These are phyloP conservation scores for Lentinula boryana DNA, from an alignment of 768 basidiomycete genomes.

Conservation along the genomic window DNA sequence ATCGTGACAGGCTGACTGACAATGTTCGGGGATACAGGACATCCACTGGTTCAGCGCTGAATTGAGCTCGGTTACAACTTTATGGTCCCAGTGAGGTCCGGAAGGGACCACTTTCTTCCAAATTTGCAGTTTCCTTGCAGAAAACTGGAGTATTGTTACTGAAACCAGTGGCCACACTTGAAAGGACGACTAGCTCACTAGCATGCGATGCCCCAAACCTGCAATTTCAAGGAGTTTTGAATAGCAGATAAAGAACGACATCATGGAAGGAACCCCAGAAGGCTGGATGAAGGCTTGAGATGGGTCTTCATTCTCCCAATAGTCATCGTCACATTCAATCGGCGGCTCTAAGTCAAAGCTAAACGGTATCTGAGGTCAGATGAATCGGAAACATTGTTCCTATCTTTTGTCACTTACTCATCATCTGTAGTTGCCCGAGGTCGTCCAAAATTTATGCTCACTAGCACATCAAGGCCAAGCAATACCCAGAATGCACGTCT, in stretches of 20 bases:
- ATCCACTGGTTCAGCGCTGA: slow-evolving; percentile 56
- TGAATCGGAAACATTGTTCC: background rate
- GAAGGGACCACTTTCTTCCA: background rate
- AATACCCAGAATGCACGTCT: slow-evolving; percentile 10
- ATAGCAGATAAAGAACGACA: slow-evolving; percentile 6
- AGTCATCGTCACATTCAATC: slow-evolving; percentile 49
- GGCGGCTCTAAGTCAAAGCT: slow-evolving; percentile 42
- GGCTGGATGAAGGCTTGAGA: slow-evolving; percentile 7
- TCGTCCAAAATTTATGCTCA: slow-evolving; percentile 34
- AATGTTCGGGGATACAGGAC: slow-evolving; percentile 41
- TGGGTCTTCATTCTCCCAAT: slow-evolving; percentile 13
- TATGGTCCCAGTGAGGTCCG: background rate
- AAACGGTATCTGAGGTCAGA: background rate
- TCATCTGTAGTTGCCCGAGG: slow-evolving; percentile 38
- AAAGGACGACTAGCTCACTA: slow-evolving; percentile 4
- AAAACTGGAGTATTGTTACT: background rate
- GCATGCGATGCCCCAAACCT: background rate
- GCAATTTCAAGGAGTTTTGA: background rate
- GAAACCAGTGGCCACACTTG: background rate
- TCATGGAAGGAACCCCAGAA: slow-evolving; percentile 5
- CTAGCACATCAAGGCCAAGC: background rate
- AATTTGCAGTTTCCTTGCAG: background rate
- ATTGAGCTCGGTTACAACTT: slow-evolving; percentile 5
- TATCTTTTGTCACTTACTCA: slow-evolving; percentile 20
- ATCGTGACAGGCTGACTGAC: slow-evolving; percentile 15